These are phyloP conservation scores for Harringtonia lauricola DNA, from an alignment of 2,329 filamentous ascomycete genomes.

Conservation along the genomic window DNA sequence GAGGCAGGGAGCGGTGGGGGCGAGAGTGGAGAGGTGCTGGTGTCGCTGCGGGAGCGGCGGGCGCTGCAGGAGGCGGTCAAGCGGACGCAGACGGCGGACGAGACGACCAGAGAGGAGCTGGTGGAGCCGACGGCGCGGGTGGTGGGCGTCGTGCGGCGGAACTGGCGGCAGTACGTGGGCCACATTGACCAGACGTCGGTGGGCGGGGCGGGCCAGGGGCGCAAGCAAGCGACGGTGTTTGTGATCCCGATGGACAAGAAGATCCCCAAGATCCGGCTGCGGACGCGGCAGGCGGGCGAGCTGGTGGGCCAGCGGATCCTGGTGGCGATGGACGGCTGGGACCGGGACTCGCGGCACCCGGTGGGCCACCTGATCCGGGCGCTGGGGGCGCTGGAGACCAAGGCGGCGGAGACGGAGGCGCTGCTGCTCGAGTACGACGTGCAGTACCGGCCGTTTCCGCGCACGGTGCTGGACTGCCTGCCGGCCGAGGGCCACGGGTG, in stretches of 20 bases:
- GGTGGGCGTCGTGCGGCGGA: conserved; percentile 85
- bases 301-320: conserved; percentile 84
- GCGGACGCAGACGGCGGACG: conserved; percentile 56
- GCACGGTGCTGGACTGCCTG: conserved; percentile 87
- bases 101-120: conserved; percentile 58
- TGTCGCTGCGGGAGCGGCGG: conserved; percentile 47
- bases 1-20: conserved; percentile 48
- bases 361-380: conserved; percentile 90
- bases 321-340: conserved; percentile 92
- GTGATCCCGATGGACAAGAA: conserved; percentile 97
- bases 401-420: conserved; percentile 95
- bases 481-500: conserved; percentile 87
- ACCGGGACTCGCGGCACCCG: conserved; percentile 84
- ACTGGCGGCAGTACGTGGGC: conserved; percentile 96
- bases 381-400: conserved; percentile 86
- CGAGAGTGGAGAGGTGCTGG: conserved; percentile 25
- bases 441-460: conserved; percentile 93
- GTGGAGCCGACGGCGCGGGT: conserved; percentile 87
- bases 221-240: conserved; percentile 87
- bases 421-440: conserved; percentile 92
- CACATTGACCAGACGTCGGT: conserved; percentile 85
- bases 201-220: conserved; percentile 62
- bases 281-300: conserved; percentile 81
- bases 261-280: conserved; percentile 88
- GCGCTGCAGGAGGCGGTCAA: conserved; percentile 88